Base-by-base conservation (phyloP, 495 filamentous ascomycete genomes). In the Bacidia rubella region DNA sequence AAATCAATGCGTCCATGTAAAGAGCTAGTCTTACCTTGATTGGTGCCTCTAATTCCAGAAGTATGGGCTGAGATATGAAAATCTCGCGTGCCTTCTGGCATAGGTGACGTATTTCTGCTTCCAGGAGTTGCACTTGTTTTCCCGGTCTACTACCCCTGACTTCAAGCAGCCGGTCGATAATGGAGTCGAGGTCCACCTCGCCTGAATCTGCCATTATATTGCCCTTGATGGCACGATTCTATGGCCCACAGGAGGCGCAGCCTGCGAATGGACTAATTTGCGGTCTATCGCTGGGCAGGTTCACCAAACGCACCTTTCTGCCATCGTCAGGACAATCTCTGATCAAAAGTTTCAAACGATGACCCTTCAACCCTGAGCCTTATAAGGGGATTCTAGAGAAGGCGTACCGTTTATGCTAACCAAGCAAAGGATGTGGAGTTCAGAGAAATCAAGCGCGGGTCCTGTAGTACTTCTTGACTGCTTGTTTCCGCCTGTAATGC, bases 61-160 rank as follows among this genome's bases (percentile, higher is more conserved):
- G 73, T 62, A 98, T 98, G 54, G 92, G 92, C 77, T 98, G 92
- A 51, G 90, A 96, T 70, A 98, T 98, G 75, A 98, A 98, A 61
- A 98, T 98, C 71, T 98, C 92, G 54, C 92, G 85, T 38, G 92
- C 90, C 75, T 97, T 98, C 61, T 92, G 96, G 79, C 92, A 98
- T 57, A 98, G 81, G 73, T 81, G 95, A 62, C 92, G 86, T 59
- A 98, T 98, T 74, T 98, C 93, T 50, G 87, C 82, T 67, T 98
- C 92, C 57, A 95, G 73, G 56, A 98, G 80, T 70, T 98, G 92
- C 39, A 98, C 93, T 71, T 97, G 92, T 74, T 98, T 98, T 57
- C 92, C 92, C 49, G 92, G 92, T 65, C 92, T 79, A 76, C 90
- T 97, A 62, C 92, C 92, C 73, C 92, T 82, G 70, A 98, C 92